phyloP scores from a whole-genome alignment of 2,329 filamentous ascomycete genomes.

The Dactylellina cionopaga region DNA sequence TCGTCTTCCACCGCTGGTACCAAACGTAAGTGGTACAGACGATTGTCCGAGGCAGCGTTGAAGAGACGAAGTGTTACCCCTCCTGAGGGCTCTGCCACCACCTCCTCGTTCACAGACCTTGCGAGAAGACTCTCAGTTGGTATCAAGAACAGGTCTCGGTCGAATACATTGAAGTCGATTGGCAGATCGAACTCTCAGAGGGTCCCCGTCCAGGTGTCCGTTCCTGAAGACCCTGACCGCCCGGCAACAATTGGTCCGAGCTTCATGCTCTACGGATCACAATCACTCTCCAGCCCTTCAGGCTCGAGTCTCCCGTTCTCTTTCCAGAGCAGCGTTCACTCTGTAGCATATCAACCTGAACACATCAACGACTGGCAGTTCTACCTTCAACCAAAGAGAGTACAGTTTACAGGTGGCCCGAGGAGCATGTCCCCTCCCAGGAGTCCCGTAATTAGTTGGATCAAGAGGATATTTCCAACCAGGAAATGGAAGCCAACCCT shows the following conservation, averaged over 20 bases:
- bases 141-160: conserved; percentile 45
- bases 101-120: conserved; percentile 44
- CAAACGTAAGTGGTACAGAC: conserved; percentile 49
- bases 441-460: conserved; percentile 35
- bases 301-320: conserved; percentile 48
- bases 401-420: conserved; percentile 31
- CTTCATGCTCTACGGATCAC: conserved; percentile 47
- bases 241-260: conserved; percentile 48
- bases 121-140: conserved; percentile 44
- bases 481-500: conserved; percentile 45
- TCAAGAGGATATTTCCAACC: conserved; percentile 49
- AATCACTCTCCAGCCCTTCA: conserved; percentile 44
- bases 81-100: conserved; percentile 23
- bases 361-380: conserved; percentile 50
- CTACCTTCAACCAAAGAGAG: conserved; percentile 45
- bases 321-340: conserved; percentile 50
- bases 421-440: conserved; percentile 52
- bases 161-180: conserved; percentile 41
- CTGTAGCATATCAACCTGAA: conserved; percentile 44
- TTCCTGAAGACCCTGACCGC: conserved; percentile 42
- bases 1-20: conserved; percentile 49
- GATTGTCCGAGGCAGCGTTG: conserved; percentile 41
- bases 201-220: conserved; percentile 34
- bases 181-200: conserved; percentile 46
- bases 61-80: conserved; percentile 47